Evolutionary conservation across 2,329 filamentous ascomycete species (phyloP), one percentile per base, ranked within the genome.

Genomic region (Diaporthe sp.): DNA sequence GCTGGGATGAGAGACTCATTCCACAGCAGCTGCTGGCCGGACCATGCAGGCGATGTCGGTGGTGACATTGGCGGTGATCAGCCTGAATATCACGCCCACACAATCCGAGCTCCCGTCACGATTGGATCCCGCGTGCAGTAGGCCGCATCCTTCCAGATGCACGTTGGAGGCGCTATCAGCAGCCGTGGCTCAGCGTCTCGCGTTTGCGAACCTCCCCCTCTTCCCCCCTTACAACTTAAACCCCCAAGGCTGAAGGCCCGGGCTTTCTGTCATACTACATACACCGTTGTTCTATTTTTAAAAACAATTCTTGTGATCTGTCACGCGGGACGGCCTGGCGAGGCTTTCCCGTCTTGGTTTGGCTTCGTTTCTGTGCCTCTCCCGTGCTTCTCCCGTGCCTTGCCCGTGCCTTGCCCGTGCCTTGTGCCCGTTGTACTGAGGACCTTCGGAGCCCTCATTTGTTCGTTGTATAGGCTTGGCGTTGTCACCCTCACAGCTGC

Each of bases 281-380:
- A 51, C 63, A 66, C 63, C 63, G 44, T 51, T 32, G 44, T 37
- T 66, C 63, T 66, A 66, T 66, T 66, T 66, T 51, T 66, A 66
- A n/a, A n/a, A 25, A 25, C 17, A 51, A 6, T 39, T 47, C 3
- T 53, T 51, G 30, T 66, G 63, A 66, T 51, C 63, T 66, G 44
- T 66, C 63, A 66, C 44, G 15, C 44, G 63, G 63, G 19, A 66
- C 63, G 44, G 44, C 44, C n/a, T 66, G 17, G 63, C 47, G 3
- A 66, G 63, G 30, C 44, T 66, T 66, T 66, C 63, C 63, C n/a
- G 44, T 66, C 63, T 66, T 37, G 63, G 63, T 51, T 66, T 66
- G 63, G 63, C 32, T 4, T 66, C 63, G 3, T 37, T 35, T 66
- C 59, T 27, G 59, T 19, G 42, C 42, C 58, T 30, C 70, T 25